A percentile compares a stretch with the other conserved stretches of the same genome.
Conservation (phyloP, 345 rosid species). For the Camelina hispida region DNA sequence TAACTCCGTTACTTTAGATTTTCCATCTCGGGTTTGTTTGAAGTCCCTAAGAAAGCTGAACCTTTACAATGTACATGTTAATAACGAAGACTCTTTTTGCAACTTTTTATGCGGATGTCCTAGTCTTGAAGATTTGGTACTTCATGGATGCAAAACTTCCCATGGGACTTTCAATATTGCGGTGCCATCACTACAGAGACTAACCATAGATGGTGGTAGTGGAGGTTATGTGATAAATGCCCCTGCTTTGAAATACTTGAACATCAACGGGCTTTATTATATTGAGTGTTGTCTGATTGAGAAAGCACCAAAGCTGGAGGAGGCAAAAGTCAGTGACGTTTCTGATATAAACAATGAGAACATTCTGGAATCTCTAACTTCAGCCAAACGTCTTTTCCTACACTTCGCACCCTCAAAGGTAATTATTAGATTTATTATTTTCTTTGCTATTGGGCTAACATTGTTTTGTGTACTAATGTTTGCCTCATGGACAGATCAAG, state of each 20-base stretch:
- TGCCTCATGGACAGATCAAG: not conserved
- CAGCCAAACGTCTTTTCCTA: constrained; percentile 7
- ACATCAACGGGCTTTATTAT: too few species aligned
- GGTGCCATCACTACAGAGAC: constrained; percentile 3
- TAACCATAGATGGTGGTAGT: not conserved
- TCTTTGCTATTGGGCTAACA: not conserved
- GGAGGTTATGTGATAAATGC: constrained; percentile 21
- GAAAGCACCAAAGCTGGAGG: not conserved
- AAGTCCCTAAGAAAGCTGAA: not conserved
- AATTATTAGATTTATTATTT: not conserved
- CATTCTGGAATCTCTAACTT: not conserved
- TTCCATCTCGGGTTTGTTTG: not conserved
- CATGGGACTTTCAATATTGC: constrained; percentile 3
- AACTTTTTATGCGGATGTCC: constrained; percentile 18
- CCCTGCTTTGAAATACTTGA: constrained; percentile 18
- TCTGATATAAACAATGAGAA: not conserved
- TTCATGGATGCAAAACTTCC: too few species aligned
- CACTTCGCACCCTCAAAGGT: constrained; percentile 12
- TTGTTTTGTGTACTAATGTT: not conserved
- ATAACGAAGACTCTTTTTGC: not conserved
- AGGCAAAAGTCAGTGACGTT: constrained; percentile 14
- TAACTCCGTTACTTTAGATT: not conserved
- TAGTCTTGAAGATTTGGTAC: constrained; percentile 19
- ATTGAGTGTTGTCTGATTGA: constrained; percentile 26
- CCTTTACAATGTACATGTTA: not conserved